phyloP scores from a whole-genome alignment of 495 filamentous ascomycete genomes.

The Penicillium silybi region DNA sequence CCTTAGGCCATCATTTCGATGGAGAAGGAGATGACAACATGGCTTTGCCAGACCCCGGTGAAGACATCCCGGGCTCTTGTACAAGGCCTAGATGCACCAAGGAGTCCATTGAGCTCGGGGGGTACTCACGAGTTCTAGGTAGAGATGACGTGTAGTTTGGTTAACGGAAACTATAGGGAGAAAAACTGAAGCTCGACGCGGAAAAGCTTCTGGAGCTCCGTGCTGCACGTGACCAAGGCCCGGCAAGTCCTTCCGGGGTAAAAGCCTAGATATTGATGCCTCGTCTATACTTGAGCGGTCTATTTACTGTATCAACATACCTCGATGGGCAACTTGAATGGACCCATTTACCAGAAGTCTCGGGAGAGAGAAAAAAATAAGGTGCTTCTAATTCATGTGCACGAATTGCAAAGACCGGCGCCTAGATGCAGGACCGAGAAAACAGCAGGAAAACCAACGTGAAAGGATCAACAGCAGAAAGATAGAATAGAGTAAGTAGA shows the following conservation, averaged over 20 bases:
- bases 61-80: neutral
- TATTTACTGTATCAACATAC: neutral
- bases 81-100: neutral
- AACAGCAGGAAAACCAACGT: constrained; percentile 7
- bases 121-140: constrained; percentile 20
- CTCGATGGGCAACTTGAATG: neutral
- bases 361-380: neutral
- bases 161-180: constrained; percentile 17
- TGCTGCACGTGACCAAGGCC: constrained; percentile 10
- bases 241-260: constrained; percentile 7
- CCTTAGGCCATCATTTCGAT: neutral
- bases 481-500: neutral
- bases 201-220: constrained; percentile 20
- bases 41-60: neutral
- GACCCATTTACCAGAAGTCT: neutral
- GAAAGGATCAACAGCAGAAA: neutral
- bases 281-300: neutral
- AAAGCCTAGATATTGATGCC: neutral
- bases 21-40: neutral
- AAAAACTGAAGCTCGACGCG: constrained; percentile 25
- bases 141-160: constrained; percentile 11
- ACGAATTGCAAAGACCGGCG: constrained; percentile 3
- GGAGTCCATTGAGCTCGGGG: neutral
- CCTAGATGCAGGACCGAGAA: constrained; percentile 1
- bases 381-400: constrained; percentile 11